Percentiles rank a stretch among this genome's conserved stretches.
Conservation (phyloP, 1,139 yeast species). For the Lodderomyces pseudojiufengensis region DNA sequence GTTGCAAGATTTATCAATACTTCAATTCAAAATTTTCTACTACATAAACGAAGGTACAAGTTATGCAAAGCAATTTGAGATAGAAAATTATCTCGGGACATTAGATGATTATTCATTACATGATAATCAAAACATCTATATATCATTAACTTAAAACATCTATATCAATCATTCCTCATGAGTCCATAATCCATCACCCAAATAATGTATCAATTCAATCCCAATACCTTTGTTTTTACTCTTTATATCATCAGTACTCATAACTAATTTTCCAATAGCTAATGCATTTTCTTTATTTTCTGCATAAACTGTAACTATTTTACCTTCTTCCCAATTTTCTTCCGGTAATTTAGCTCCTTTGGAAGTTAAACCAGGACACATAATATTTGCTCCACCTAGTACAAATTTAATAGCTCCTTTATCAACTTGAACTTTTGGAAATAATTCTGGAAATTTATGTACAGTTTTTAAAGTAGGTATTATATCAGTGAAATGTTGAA, state of each 20-base stretch:
- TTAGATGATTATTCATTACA: conserved; percentile 33
- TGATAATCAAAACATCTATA: conserved; percentile 20
- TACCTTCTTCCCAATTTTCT: conserved; percentile 56
- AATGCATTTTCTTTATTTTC: conserved; percentile 91
- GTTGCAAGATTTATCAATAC: conserved; percentile 14
- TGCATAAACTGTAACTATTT: conserved; percentile 78
- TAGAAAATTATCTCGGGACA: conserved; percentile 34
- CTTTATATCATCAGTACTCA: conserved; percentile 91
- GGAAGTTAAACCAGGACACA: conserved; percentile 97
- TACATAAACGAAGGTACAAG: conserved; percentile 15
- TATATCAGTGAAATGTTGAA: conserved; percentile 73
- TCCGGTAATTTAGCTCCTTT: conserved; percentile 86
- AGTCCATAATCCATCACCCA: conserved; percentile 89
- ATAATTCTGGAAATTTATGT: conserved; percentile 76
- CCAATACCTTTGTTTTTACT: conserved; percentile 85
- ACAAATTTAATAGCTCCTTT: conserved; percentile 96
- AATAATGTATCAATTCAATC: conserved; percentile 75
- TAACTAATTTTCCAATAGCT: conserved; percentile 80
- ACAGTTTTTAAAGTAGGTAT: conserved; percentile 75
- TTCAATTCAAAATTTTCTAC: conserved; percentile 19
- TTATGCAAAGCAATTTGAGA: conserved; percentile 12
- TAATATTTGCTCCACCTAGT: conserved; percentile 88
- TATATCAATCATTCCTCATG: conserved; percentile 30
- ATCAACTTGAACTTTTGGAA: conserved; percentile 88
- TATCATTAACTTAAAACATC: conserved; percentile 8